These are phyloP conservation scores for Aspergillus kassunensis DNA, from an alignment of 495 filamentous ascomycete genomes.

Conservation along the genomic window DNA sequence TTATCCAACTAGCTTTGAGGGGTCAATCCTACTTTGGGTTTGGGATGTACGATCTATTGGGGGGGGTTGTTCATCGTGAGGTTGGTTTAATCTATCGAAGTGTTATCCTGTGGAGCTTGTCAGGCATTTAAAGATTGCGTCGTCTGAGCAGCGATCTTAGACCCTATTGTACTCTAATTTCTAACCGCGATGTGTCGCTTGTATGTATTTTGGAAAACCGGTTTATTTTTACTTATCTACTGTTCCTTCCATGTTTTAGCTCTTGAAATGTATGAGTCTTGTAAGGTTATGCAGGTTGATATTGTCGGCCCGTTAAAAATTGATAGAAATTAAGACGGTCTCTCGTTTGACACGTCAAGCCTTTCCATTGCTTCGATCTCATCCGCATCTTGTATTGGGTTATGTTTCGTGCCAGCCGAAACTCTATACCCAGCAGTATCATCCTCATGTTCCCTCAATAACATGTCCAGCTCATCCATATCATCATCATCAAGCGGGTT, in stretches of 20 bases:
- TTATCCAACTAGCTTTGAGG: neutral
- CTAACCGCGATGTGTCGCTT: no score
- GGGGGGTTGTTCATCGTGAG: neutral
- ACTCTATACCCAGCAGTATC: neutral
- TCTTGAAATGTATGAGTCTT: no score
- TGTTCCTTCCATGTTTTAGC: no score
- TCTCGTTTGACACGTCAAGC: constrained; percentile 13
- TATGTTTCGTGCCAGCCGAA: neutral
- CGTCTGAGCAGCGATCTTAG: constrained; percentile 2
- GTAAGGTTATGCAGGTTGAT: neutral
- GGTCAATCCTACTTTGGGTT: neutral
- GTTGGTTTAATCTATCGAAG: neutral
- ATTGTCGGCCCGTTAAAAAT: no score
- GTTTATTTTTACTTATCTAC: no score
- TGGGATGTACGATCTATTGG: neutral
- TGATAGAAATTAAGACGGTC: neutral
- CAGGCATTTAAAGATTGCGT: neutral
- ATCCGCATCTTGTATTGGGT: constrained; percentile 2
- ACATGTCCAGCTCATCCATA: constrained; percentile 29
- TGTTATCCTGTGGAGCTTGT: neutral
- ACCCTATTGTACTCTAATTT: constrained; percentile 4
- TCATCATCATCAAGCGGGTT: constrained; percentile 25
- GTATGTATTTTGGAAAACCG: no score
- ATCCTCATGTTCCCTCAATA: constrained; percentile 35
- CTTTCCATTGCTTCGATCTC: constrained; percentile 37